These are phyloP conservation scores for Kluyveromyces wickerhamii DNA, from an alignment of 805 yeast species.

Conservation along the genomic window DNA sequence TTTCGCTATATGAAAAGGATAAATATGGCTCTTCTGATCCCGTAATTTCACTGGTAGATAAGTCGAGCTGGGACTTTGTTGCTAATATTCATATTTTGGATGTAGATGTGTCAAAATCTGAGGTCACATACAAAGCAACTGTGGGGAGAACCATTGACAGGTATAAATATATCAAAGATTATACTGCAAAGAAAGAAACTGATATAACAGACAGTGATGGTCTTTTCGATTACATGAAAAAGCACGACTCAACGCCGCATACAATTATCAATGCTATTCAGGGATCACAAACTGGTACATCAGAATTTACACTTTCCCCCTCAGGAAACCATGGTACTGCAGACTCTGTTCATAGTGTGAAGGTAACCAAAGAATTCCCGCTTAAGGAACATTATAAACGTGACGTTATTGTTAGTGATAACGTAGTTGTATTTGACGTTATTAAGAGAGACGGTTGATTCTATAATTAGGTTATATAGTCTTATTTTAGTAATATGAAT, in stretches of 20 bases:
- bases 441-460: conserved; percentile 1
- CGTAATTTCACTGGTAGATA: conserved; percentile 6
- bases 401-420: conserved; percentile 12
- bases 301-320: conserved; percentile 36
- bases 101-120: conserved; percentile 2
- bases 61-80: conserved; percentile 9
- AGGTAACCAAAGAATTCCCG: conserved; percentile 17
- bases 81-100: conserved; percentile 5
- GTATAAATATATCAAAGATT: conserved; percentile 5
- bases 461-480: no score
- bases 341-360: conserved; percentile 23
- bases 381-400: conserved; percentile 8
- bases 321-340: conserved; percentile 43
- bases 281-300: conserved; percentile 38
- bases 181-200: not conserved
- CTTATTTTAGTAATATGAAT: not conserved
- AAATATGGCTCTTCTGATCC: not conserved
- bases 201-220: not conserved
- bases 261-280: conserved; percentile 18
- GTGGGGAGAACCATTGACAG: conserved; percentile 19
- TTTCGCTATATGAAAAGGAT: conserved; percentile 3
- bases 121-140: conserved; percentile 23
- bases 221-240: not conserved
- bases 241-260: conserved; percentile 15
- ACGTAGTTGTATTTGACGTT: conserved; percentile 10